Evolutionary conservation across 2,329 filamentous ascomycete species (phyloP).

Genomic region (Thermothelomyces thermophilus): DNA sequence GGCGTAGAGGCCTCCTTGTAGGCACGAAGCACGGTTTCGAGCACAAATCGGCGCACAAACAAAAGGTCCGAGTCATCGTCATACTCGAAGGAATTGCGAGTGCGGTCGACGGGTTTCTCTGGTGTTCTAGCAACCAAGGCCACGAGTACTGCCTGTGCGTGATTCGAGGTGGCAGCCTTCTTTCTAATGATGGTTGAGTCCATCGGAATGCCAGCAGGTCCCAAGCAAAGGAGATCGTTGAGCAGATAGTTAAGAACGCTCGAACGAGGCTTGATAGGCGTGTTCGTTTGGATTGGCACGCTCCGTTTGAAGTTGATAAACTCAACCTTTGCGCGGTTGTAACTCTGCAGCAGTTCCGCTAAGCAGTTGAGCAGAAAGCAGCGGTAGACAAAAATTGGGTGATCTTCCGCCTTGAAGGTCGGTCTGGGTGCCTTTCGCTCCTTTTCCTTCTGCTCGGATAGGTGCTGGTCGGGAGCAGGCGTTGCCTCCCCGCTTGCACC

Average conservation of each 20-base stretch:
- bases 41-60: conserved; percentile 89
- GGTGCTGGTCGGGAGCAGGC: conserved; percentile 15
- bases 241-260: conserved; percentile 91
- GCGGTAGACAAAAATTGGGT: conserved; percentile 93
- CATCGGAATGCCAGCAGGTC: conserved; percentile 58
- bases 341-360: conserved; percentile 82
- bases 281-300: conserved; percentile 72
- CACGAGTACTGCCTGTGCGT: conserved; percentile 80
- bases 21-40: conserved; percentile 85
- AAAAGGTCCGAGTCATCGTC: conserved; percentile 79
- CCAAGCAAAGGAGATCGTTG: conserved; percentile 61
- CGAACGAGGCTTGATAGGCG: conserved; percentile 88
- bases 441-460: conserved; percentile 36
- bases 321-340: conserved; percentile 92
- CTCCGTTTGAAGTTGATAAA: conserved; percentile 99
- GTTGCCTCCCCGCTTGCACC: conserved; percentile 30
- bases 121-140: conserved; percentile 82
- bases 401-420: conserved; percentile 82
- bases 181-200: conserved; percentile 78
- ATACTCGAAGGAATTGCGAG: conserved; percentile 52
- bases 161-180: conserved; percentile 73
- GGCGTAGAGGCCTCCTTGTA: conserved; percentile 83
- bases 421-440: conserved; percentile 63
- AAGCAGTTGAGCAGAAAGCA: conserved; percentile 92
- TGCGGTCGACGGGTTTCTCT: conserved; percentile 60